Evolutionary conservation across 257 asterid genomes (phyloP), one percentile per base, ranked within the genome.

Genomic region (Capsicum chinense): DNA sequence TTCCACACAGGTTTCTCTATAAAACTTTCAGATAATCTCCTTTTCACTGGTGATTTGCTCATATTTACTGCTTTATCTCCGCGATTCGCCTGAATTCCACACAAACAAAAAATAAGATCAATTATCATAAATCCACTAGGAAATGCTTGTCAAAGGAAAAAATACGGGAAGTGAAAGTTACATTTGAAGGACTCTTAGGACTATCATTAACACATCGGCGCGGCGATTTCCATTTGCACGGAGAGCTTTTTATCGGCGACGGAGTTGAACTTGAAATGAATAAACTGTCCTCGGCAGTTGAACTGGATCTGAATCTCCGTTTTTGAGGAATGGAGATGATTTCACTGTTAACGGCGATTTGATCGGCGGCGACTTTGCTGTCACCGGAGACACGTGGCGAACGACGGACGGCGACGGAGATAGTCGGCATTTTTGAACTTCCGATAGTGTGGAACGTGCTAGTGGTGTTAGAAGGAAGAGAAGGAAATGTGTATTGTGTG

Each of bases 1-100:
- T 94, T 90, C 99, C 95, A 92, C 33, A 56, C 81, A 52, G 93
- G 92, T 83, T 87, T 94, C 33, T 92, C 92, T 56, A 57, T 1
- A 83, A 81, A 84, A 85, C 83, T 56, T 78, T 90, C 95, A 4
- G 87, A 74, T 64, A 90, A 82, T 80, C 79, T 88, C 91, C 88
- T 90, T 80, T 90, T 87, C 63, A 80, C 88, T 0, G 95, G 93
- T 48, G 92, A 93, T 80, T 84, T 81, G 87, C 89, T 78, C 84
- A 86, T 70, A 8, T 35, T 87, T 88, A 83, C 59, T 13, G 54
- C 54, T 78, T 63, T 86, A 39, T 69, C 82, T 5, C 84, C 81
- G 0, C 86, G 37, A 33, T 87, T 88, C 63, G 86, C 91, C 85
- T 76, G 88, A 68, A 84, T 84, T 21, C 85, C 91, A 98, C 92